phyloP scores from a whole-genome alignment of 495 filamentous ascomycete species.

The Amphirosellinia nigrospora region DNA sequence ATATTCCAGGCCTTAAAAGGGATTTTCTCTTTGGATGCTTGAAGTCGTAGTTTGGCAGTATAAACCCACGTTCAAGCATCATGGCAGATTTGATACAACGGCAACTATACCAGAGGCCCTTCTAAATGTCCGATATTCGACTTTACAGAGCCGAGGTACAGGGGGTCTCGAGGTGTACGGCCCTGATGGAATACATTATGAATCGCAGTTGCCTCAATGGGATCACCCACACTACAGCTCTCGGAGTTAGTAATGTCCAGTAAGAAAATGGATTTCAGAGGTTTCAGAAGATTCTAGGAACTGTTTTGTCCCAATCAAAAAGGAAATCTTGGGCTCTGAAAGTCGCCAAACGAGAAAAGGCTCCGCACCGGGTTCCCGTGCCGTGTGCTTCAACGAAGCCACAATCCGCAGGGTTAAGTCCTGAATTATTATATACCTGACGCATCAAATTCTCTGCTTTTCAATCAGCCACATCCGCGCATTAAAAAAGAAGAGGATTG shows the following conservation, averaged over 20 bases:
- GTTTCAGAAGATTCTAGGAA: too few species aligned
- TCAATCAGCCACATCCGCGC: slow-evolving; percentile 27
- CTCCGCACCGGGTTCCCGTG: slow-evolving; percentile 67
- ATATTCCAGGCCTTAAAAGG: slow-evolving; percentile 56
- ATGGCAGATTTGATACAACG: slow-evolving; percentile 64
- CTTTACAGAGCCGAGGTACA: slow-evolving; percentile 65
- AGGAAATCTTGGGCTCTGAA: too few species aligned
- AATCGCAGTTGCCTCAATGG: slow-evolving; percentile 64
- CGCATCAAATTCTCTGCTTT: slow-evolving; percentile 49
- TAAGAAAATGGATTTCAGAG: too few species aligned
- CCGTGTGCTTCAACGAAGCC: slow-evolving; percentile 60
- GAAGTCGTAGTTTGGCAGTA: slow-evolving; percentile 58
- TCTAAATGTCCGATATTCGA: slow-evolving; percentile 67
- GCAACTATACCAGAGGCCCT: slow-evolving; percentile 62
- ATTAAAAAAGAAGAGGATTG: neutral
- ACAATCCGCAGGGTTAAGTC: slow-evolving; percentile 48
- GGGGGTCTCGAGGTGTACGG: slow-evolving; percentile 44
- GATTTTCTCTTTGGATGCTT: slow-evolving; percentile 51
- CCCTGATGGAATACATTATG: slow-evolving; percentile 49
- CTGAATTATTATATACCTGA: slow-evolving; percentile 50
- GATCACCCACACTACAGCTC: slow-evolving; percentile 67
- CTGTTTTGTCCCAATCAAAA: too few species aligned
- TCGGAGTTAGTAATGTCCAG: too few species aligned
- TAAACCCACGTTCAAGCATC: slow-evolving; percentile 63
- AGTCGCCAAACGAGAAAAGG: too few species aligned